These are phyloP conservation scores for Microbotryomycetes sp. DNA, from an alignment of 1,284 basidiomycete genomes.

Conservation along the genomic window DNA sequence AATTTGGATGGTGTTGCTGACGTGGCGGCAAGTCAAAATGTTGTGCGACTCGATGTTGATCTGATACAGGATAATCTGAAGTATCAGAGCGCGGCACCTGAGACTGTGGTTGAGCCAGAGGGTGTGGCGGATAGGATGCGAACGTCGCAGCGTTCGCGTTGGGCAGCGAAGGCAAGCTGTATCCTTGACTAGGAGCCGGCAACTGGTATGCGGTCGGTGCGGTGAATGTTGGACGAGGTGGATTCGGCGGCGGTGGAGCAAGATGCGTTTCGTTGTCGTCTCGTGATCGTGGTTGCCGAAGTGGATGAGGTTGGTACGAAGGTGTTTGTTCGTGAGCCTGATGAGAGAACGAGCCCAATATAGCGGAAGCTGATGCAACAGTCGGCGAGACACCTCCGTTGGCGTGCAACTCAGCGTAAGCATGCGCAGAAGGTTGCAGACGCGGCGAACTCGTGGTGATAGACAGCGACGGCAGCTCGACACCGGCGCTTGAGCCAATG, in stretches of 20 bases:
- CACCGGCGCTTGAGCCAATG: not conserved
- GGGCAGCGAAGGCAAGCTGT: slow-evolving; percentile 9
- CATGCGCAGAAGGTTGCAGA: slow-evolving; percentile 3
- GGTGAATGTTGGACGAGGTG: not conserved
- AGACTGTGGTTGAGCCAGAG: not conserved
- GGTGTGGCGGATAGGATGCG: slow-evolving; percentile 1
- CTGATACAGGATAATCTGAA: not conserved
- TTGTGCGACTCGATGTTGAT: too few species aligned
- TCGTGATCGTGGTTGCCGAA: not conserved
- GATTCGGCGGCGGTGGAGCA: not conserved
- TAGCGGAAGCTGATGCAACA: slow-evolving; percentile 30
- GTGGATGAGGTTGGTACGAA: not conserved
- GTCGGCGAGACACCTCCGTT: slow-evolving; percentile 25
- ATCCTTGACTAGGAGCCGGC: not conserved
- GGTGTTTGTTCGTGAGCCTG: not conserved
- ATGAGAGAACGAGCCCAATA: slow-evolving; percentile 26
- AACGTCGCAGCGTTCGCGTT: not conserved
- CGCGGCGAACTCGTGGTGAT: slow-evolving; percentile 13
- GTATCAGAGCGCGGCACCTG: not conserved
- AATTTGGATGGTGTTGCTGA: not conserved
- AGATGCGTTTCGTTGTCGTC: not conserved
- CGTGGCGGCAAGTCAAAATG: too few species aligned
- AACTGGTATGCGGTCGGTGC: not conserved
- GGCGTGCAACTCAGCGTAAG: not conserved
- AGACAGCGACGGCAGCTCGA: slow-evolving; percentile 1